These are phyloP conservation scores for Lepiota venenata DNA, from an alignment of 768 basidiomycete species.

Conservation along the genomic window DNA sequence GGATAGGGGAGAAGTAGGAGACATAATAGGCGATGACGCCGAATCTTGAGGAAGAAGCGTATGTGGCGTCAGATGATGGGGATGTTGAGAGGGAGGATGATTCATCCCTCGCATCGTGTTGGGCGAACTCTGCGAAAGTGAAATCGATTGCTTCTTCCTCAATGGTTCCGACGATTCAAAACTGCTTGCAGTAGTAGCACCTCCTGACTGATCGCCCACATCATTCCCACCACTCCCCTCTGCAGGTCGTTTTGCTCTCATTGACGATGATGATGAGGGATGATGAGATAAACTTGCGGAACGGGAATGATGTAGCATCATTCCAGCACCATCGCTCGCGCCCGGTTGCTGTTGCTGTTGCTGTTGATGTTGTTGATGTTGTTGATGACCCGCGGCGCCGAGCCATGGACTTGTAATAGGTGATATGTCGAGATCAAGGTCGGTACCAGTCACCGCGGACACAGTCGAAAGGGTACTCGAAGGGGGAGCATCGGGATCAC, in stretches of 20 bases:
- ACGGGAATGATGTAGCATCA: not conserved
- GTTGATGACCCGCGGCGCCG: conserved; percentile 36
- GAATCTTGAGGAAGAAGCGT: conserved; percentile 1
- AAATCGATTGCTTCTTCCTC: conserved; percentile 1
- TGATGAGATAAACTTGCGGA: conserved; percentile 1
- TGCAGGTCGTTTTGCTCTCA: not conserved
- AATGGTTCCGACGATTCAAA: conserved; percentile 5
- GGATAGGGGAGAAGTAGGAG: conserved; percentile 3
- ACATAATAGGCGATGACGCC: conserved; percentile 1
- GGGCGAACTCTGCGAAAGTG: not conserved
- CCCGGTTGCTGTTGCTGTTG: not conserved
- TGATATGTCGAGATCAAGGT: conserved; percentile 72
- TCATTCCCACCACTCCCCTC: not conserved
- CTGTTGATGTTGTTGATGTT: conserved; percentile 1
- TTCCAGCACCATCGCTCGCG: not conserved
- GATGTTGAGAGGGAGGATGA: not conserved
- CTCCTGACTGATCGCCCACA: not conserved
- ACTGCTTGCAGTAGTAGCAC: not conserved
- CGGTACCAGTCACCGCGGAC: conserved; percentile 34
- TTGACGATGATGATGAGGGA: not conserved
- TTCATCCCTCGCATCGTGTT: not conserved
- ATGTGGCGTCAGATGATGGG: not conserved
- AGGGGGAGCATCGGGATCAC: conserved; percentile 31
- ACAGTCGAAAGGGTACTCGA: conserved; percentile 10
- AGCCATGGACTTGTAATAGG: conserved; percentile 83